Conservation (phyloP, 495 filamentous ascomycete genomes). For the Physcia stellaris region DNA sequence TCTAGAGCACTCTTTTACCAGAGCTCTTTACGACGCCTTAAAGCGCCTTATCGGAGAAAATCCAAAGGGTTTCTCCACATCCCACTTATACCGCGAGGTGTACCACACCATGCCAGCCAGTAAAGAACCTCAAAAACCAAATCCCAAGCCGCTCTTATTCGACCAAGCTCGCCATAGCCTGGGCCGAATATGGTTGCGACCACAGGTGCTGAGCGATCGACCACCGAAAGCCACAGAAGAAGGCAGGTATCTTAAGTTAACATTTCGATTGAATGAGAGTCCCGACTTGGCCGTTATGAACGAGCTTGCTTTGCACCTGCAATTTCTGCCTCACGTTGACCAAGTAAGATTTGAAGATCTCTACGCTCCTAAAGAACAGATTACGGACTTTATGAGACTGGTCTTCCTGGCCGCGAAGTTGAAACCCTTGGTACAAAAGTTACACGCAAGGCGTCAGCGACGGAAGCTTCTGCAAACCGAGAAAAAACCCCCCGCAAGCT, state of each 20-base stretch:
- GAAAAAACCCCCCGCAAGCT: background rate
- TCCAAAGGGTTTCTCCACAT: constrained; percentile 12
- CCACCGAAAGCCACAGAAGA: background rate
- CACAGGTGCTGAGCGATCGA: background rate
- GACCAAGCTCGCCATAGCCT: constrained; percentile 10
- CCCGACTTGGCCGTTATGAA: constrained; percentile 12
- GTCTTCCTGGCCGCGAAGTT: constrained; percentile 5
- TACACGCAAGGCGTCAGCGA: constrained; percentile 5
- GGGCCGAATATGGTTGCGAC: constrained; percentile 15
- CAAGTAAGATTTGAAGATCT: constrained; percentile 10
- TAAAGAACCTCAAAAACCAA: background rate
- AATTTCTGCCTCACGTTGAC: constrained; percentile 13
- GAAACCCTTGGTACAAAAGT: constrained; percentile 4
- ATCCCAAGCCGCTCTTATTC: constrained; percentile 11
- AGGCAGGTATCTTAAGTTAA: constrained; percentile 11
- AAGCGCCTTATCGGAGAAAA: constrained; percentile 5
- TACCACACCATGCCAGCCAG: constrained; percentile 7
- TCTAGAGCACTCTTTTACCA: constrained; percentile 13
- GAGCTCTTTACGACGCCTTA: constrained; percentile 4
- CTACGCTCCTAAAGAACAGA: constrained; percentile 11
- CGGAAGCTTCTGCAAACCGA: constrained; percentile 1
- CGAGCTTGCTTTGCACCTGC: constrained; percentile 13
- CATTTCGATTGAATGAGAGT: constrained; percentile 9
- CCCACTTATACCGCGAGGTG: constrained; percentile 12
- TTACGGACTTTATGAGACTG: constrained; percentile 8